These are phyloP conservation scores for Cryphonectria carpinicola DNA, from an alignment of 2,329 filamentous ascomycete genomes.

Conservation along the genomic window DNA sequence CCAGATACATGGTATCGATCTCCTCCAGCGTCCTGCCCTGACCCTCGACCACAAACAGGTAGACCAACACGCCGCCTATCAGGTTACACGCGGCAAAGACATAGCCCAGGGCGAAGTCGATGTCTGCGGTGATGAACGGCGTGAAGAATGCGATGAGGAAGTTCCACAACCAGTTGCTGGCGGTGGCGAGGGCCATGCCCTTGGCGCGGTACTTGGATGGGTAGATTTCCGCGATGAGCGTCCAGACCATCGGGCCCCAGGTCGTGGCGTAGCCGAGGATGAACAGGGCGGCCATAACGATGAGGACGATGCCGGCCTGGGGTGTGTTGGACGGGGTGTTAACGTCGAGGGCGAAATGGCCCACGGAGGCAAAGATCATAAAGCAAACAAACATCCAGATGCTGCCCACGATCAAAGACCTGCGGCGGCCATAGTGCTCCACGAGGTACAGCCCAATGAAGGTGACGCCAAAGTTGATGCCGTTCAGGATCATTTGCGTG, in stretches of 20 bases:
- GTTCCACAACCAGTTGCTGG: slow-evolving; percentile 72
- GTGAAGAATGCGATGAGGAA: slow-evolving; percentile 80
- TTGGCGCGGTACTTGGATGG: slow-evolving; percentile 64
- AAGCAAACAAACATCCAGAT: slow-evolving; percentile 66
- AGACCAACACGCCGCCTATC: slow-evolving; percentile 66
- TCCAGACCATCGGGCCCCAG: slow-evolving; percentile 69
- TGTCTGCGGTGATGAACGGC: slow-evolving; percentile 73
- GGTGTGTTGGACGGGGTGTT: slow-evolving; percentile 40
- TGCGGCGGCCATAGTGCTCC: slow-evolving; percentile 67
- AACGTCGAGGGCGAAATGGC: slow-evolving; percentile 51
- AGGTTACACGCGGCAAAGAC: slow-evolving; percentile 76
- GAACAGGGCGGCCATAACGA: slow-evolving; percentile 66
- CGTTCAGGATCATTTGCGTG: slow-evolving; percentile 69
- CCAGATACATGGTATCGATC: slow-evolving; percentile 78
- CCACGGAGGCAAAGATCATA: slow-evolving; percentile 59
- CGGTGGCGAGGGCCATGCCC: slow-evolving; percentile 63
- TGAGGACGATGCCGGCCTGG: slow-evolving; percentile 61
- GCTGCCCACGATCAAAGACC: slow-evolving; percentile 64
- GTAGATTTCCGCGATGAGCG: slow-evolving; percentile 67
- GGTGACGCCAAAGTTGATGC: slow-evolving; percentile 69
- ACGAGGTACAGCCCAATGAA: slow-evolving; percentile 73
- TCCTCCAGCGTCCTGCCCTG: slow-evolving; percentile 77
- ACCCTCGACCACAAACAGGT: slow-evolving; percentile 77
- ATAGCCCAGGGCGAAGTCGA: slow-evolving; percentile 75
- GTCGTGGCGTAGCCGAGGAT: slow-evolving; percentile 69